Base-by-base conservation (phyloP, 257 asterid genomes). In the Nicotiana obtusifolia region DNA sequence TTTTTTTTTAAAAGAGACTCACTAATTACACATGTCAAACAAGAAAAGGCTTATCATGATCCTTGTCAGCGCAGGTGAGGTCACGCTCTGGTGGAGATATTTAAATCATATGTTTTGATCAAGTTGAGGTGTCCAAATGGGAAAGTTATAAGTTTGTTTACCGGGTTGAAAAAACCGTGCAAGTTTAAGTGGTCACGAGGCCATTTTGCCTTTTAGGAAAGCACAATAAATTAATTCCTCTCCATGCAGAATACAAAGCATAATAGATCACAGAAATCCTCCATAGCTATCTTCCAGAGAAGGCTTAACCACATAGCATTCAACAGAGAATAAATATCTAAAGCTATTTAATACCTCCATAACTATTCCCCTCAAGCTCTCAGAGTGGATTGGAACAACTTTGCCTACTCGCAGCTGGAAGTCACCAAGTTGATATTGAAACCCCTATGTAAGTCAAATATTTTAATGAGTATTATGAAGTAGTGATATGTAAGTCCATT, bases 341-440 rank as follows among this genome's bases (percentile, higher is more conserved):
- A 0, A 78, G 26, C 26, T 80, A 60, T 64, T 33, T 76, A 35
- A 33, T 92, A 95, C 97, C 99, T 95, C 97, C 99, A 95, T 91
- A 69, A 92, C 92, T 77, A 94, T 96, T 85, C 99, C 99, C 92
- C 98, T 94, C 89, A 96, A 90, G 84, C 80, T 89, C 84, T 94
- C 98, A 53, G 97, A 85, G 83, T 94, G 92, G 85, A 87, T 59
- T 3, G 97, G 95, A 80, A 89, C 94, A 80, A 96, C 99, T 88
- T 96, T 96, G 53, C 99, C 99, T 83, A 94, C 99, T n/a, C 98
- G 91, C 86, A 96, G 86, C 89, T 87, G 97, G 76, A 96, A 96
- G 87, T 94, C 98, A 54, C 97, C 97, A 64, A 94, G 93, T 84
- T 91, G 95, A 84, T 94, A 94, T 61, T 90, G 97, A 82, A 82